These are phyloP conservation scores for Teratosphaeria nubilosa DNA, from an alignment of 2,329 filamentous ascomycete species.

Conservation along the genomic window DNA sequence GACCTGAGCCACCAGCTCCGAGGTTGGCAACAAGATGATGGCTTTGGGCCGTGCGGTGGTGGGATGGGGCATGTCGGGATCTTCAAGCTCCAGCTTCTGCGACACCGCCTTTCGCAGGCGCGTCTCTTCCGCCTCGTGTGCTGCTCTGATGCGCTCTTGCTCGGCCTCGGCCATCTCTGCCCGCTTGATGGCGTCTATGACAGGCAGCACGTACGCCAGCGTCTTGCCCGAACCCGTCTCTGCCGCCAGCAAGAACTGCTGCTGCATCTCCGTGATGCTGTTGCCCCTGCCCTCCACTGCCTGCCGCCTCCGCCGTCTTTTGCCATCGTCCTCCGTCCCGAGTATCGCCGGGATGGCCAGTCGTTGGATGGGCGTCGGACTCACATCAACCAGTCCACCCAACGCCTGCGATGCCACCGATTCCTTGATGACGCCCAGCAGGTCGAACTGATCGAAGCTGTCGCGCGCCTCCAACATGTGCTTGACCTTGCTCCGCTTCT, in stretches of 20 bases:
- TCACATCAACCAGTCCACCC: constrained; percentile 60
- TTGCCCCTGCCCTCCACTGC: constrained; percentile 25
- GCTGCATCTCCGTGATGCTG: constrained; percentile 41
- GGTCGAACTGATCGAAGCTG: constrained; percentile 68
- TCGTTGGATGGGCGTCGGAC: constrained; percentile 80
- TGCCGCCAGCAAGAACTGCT: constrained; percentile 74
- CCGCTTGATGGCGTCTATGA: constrained; percentile 74
- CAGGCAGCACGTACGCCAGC: constrained; percentile 77
- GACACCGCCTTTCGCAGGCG: constrained; percentile 25
- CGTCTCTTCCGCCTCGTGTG: constrained; percentile 12
- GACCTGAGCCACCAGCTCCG: constrained; percentile 85
- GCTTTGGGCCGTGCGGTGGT: constrained; percentile 70
- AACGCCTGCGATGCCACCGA: constrained; percentile 66
- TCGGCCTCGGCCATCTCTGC: constrained; percentile 50
- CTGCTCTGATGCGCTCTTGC: constrained; percentile 22
- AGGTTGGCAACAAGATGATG: constrained; percentile 81
- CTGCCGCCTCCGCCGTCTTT: constrained; percentile 13
- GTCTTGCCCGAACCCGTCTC: constrained; percentile 98
- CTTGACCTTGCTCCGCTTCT: constrained; percentile 53
- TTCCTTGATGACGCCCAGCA: constrained; percentile 61
- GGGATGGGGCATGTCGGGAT: constrained; percentile 57
- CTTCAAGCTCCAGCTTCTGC: constrained; percentile 47
- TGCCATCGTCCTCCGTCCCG: constrained; percentile 40
- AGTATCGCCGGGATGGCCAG: constrained; percentile 78
- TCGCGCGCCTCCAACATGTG: constrained; percentile 54